Conservation (phyloP, 75 land plant species). For the Azolla pinnata region DNA sequence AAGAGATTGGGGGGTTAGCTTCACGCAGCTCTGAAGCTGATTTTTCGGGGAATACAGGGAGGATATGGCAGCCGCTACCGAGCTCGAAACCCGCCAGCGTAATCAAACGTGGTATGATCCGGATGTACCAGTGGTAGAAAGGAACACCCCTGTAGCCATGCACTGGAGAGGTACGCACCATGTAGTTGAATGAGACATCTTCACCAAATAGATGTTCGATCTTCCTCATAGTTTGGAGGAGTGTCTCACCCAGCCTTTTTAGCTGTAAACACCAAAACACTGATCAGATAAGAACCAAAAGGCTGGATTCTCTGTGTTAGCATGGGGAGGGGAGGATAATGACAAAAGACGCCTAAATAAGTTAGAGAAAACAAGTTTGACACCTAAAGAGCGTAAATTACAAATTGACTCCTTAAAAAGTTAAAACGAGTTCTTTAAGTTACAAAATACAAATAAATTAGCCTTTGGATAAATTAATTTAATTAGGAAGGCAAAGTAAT, state of each 20-base stretch:
- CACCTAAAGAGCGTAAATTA: too few relatives aligned
- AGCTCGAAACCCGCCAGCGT: slow-evolving; percentile 75
- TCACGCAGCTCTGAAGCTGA: slow-evolving; percentile 58
- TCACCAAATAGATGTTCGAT: slow-evolving; percentile 45
- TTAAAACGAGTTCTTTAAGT: too few relatives aligned
- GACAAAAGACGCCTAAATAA: too few relatives aligned
- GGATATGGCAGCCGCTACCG: slow-evolving; percentile 77
- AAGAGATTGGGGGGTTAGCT: too few relatives aligned
- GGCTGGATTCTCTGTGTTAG: background rate
- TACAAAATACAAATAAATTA: too few relatives aligned
- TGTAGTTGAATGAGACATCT: slow-evolving; percentile 71
- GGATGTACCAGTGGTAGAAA: slow-evolving; percentile 71
- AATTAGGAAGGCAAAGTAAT: too few relatives aligned
- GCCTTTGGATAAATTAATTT: too few relatives aligned
- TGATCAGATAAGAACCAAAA: background rate
- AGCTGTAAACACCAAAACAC: slow-evolving; percentile 14
- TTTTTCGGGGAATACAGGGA: slow-evolving; percentile 81
- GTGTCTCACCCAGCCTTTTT: slow-evolving; percentile 39
- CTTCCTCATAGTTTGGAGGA: slow-evolving; percentile 54
- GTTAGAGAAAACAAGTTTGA: too few relatives aligned
- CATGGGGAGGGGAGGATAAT: too few relatives aligned
- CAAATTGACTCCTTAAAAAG: too few relatives aligned
- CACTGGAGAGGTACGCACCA: slow-evolving; percentile 68
- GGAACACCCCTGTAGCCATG: slow-evolving; percentile 5
- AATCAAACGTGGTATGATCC: slow-evolving; percentile 63